phyloP scores from a whole-genome alignment of 805 yeast species.

The Candida vartiovaarae region DNA sequence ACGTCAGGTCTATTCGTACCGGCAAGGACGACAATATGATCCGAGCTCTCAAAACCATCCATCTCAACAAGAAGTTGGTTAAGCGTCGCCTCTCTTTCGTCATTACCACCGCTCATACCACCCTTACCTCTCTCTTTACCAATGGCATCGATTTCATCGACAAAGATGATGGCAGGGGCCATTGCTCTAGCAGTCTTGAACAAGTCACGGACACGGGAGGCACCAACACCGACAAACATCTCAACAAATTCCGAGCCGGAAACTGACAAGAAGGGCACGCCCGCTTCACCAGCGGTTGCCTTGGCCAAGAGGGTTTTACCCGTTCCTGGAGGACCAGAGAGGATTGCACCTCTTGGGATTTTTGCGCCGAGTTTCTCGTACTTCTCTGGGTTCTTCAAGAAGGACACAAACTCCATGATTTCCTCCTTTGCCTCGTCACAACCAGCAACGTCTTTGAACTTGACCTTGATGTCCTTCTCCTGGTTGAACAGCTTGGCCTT shows the following conservation, averaged over 20 bases:
- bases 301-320: slow-evolving; percentile 91
- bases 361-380: slow-evolving; percentile 88
- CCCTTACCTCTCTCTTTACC: slow-evolving; percentile 80
- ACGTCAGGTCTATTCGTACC: slow-evolving; percentile 94
- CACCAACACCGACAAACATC: slow-evolving; percentile 97
- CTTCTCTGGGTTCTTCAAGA: slow-evolving; percentile 75
- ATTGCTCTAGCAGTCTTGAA: slow-evolving; percentile 83
- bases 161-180: slow-evolving; percentile 87
- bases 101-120: slow-evolving; percentile 73
- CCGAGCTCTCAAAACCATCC: slow-evolving; percentile 88
- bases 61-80: slow-evolving; percentile 90
- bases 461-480: slow-evolving; percentile 74
- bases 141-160: slow-evolving; percentile 94
- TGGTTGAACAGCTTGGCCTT: slow-evolving; percentile 78
- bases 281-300: slow-evolving; percentile 97
- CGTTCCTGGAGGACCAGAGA: slow-evolving; percentile 96
- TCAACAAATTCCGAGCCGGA: slow-evolving; percentile 96
- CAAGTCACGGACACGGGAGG: slow-evolving; percentile 87
- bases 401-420: slow-evolving; percentile 91
- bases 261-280: slow-evolving; percentile 85
- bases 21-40: slow-evolving; percentile 88
- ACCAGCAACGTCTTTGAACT: slow-evolving; percentile 89
- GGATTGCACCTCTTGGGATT: slow-evolving; percentile 91
- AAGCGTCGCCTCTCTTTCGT: slow-evolving; percentile 88
- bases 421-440: slow-evolving; percentile 92